Evolutionary conservation across 768 basidiomycete species (phyloP).

Genomic region (Amanita thiersii): DNA sequence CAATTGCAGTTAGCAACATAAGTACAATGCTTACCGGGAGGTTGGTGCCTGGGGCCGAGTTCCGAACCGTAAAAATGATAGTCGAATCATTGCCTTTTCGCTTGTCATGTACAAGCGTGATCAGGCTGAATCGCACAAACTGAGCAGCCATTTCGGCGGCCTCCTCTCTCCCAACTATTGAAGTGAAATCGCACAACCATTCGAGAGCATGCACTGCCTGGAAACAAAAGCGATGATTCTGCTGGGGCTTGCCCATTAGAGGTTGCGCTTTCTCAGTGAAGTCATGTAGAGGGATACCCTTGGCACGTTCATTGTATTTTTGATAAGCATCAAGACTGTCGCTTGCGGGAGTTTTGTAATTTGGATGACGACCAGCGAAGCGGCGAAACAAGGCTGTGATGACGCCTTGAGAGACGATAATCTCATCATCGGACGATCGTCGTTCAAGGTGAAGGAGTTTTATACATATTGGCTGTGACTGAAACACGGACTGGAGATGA

Average conservation of each 20-base stretch:
- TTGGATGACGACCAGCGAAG: constrained; percentile 85
- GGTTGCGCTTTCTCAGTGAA: constrained; percentile 59
- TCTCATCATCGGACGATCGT: constrained; percentile 89
- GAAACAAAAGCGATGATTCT: constrained; percentile 67
- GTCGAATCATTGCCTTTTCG: constrained; percentile 87
- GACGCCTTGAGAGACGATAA: constrained; percentile 90
- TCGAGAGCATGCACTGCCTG: constrained; percentile 82
- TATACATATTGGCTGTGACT: constrained; percentile 91
- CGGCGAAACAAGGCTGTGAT: constrained; percentile 93
- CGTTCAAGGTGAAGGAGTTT: constrained; percentile 96
- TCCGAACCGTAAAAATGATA: constrained; percentile 88
- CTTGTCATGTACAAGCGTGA: constrained; percentile 84
- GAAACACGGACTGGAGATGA: constrained; percentile 84
- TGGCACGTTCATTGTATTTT: constrained; percentile 74
- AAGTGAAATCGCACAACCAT: constrained; percentile 97
- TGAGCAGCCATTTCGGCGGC: constrained; percentile 97
- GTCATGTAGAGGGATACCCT: constrained; percentile 65
- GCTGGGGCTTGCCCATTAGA: constrained; percentile 36
- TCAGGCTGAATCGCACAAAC: constrained; percentile 91
- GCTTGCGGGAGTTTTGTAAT: constrained; percentile 49
- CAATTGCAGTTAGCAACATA: constrained; percentile 9
- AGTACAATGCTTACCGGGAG: constrained; percentile 64
- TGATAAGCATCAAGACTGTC: constrained; percentile 53
- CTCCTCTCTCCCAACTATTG: constrained; percentile 92
- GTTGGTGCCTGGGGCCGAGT: constrained; percentile 66